Base-by-base conservation (phyloP, 768 basidiomycete species). In the Fomitopsis pulvina region DNA sequence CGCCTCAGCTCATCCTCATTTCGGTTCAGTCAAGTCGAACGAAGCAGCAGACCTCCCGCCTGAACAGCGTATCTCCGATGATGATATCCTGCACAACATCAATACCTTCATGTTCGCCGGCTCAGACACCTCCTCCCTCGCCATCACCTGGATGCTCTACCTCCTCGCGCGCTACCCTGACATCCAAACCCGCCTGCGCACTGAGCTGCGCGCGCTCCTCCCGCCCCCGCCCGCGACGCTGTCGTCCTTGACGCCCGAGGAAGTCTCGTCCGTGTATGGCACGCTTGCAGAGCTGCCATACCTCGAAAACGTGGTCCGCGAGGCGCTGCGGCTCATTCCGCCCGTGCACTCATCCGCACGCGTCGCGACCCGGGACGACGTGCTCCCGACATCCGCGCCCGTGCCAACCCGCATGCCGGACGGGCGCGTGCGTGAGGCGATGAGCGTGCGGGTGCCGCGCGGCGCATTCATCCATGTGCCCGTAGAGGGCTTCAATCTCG, bases 61-160 rank as follows among this genome's bases (percentile, higher is more conserved):
- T 0, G 81, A 85, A 43, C 80, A 85, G 54, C 78, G 83, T 29
- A 82, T 95, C 56, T 86, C 91, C 0, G 93, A 96, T 60, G 81
- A 86, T 26, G 93, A 95, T 59, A 83, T 94, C 45, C 72, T 92
- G 10, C 73, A 89, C 60, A 92, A 83, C 52, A 83, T 94, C 65
- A 90, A 87, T 57, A 92, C 91, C 0, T 87, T 94, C 64, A 81
- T 92, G 75, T 91, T 92, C 62, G 90, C 87, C 20, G 92, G 92
- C 3, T 89, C 92, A 11, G 91, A 94, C 59, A 90, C 91, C 0
- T 85, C 85, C 10, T 87, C 87, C 2, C 78, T 93, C 25, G 77
- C 84, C 4, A 67, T 95, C 39, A 88, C 88, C 0, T 96, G 93
- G 92, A 82, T 83, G 1, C 65, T 95, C n/a, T 70, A 82, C 50